phyloP scores from a whole-genome alignment of 176 grass and related monocot species.

The Cenchrus americanus region DNA sequence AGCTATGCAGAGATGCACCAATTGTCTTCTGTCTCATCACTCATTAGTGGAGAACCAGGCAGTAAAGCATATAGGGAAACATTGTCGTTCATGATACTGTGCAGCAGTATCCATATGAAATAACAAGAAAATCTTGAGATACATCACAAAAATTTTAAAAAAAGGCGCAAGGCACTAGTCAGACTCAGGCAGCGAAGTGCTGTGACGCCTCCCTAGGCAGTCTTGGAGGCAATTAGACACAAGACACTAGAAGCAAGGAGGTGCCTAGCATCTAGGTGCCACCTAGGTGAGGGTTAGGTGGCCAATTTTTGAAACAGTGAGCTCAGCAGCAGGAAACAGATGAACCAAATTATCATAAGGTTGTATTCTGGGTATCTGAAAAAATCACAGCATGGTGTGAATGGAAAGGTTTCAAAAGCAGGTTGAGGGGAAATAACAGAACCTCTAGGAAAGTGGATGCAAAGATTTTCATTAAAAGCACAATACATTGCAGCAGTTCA shows the following conservation, averaged over 20 bases:
- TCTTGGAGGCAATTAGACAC: background rate
- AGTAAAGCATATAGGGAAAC: conserved; percentile 14
- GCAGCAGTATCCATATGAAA: conserved; percentile 1
- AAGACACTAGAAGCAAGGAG: background rate
- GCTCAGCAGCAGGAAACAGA: background rate
- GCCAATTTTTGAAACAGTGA: background rate
- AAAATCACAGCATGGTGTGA: conserved; percentile 11
- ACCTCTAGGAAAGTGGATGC: conserved; percentile 20
- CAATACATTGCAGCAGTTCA: conserved; percentile 15
- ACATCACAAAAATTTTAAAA: conserved; percentile 11
- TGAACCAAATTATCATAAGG: background rate
- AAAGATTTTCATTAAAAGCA: conserved; percentile 21
- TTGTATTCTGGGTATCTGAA: conserved; percentile 33
- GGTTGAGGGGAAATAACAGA: background rate
- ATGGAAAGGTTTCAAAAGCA: background rate
- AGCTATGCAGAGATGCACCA: background rate
- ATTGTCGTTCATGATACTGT: background rate
- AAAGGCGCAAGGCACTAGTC: background rate
- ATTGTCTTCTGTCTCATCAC: background rate
- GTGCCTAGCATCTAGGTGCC: background rate
- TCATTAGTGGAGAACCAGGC: background rate
- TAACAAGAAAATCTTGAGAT: background rate
- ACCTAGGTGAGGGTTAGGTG: background rate
- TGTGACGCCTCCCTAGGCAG: background rate
- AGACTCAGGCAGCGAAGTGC: background rate